Conservation (phyloP, 176 grass and related monocot species). For the Oryza nivara region DNA sequence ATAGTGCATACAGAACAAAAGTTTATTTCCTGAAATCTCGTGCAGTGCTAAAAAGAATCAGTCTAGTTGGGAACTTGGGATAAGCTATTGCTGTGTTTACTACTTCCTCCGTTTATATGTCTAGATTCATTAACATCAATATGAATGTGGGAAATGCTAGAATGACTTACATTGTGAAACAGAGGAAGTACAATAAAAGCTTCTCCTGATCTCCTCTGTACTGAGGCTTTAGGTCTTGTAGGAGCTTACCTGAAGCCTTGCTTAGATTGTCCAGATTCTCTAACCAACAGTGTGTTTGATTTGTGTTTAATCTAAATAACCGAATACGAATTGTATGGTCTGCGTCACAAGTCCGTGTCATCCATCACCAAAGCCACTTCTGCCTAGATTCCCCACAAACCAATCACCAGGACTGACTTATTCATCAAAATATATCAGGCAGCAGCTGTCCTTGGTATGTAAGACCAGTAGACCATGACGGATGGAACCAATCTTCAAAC, state of each 20-base stretch:
- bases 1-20: neutral
- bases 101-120: neutral
- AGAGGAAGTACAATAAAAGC: conserved; percentile 6
- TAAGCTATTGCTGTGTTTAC: neutral
- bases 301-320: neutral
- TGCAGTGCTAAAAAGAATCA: conserved; percentile 4
- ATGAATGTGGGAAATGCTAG: too few relatives aligned
- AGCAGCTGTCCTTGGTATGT: neutral
- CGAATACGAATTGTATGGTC: neutral
- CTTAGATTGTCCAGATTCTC: neutral
- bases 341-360: neutral
- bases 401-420: neutral
- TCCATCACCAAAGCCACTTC: neutral
- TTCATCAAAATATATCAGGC: neutral
- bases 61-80: neutral
- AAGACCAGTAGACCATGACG: neutral
- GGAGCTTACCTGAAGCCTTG: conserved; percentile 10
- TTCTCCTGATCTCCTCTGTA: neutral
- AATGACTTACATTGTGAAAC: too few relatives aligned
- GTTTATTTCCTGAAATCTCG: neutral
- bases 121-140: too few relatives aligned
- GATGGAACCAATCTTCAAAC: neutral
- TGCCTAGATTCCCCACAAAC: neutral
- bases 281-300: neutral
- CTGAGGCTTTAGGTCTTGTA: conserved; percentile 18